phyloP scores from a whole-genome alignment of 2,329 filamentous ascomycete genomes.

The Emergomyces pasteurianus region DNA sequence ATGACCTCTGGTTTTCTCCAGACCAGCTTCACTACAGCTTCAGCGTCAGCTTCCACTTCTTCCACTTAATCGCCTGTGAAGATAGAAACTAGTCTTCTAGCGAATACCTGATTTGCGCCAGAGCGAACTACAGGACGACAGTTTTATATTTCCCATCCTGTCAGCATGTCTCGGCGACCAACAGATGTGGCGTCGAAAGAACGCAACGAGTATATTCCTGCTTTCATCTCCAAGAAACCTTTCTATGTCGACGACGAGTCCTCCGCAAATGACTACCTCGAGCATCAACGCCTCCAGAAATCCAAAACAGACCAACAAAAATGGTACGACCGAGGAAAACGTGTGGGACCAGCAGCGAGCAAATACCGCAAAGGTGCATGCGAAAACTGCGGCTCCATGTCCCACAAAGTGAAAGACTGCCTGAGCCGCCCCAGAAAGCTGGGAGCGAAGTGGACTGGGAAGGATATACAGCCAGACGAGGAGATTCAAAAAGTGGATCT shows the following conservation, averaged over 20 bases:
- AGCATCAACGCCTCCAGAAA: constrained; percentile 82
- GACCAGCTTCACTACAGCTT: background rate
- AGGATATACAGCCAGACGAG: constrained; percentile 88
- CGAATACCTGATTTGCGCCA: background rate
- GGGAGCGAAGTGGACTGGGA: constrained; percentile 84
- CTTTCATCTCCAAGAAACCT: constrained; percentile 94
- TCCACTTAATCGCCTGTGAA: background rate
- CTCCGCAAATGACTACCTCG: constrained; percentile 73
- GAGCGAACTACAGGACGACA: background rate
- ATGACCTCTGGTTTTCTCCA: too few relatives aligned
- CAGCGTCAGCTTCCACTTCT: background rate
- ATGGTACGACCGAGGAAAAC: constrained; percentile 90
- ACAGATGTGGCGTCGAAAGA: constrained; percentile 55
- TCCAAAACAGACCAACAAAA: constrained; percentile 53
- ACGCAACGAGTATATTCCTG: constrained; percentile 96
- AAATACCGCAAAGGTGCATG: constrained; percentile 97
- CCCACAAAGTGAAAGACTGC: constrained; percentile 91
- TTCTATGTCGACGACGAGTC: constrained; percentile 81
- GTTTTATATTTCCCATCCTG: background rate
- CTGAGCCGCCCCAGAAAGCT: constrained; percentile 76
- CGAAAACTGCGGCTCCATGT: constrained; percentile 96
- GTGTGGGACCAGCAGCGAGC: constrained; percentile 73
- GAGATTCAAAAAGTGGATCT: constrained; percentile 71
- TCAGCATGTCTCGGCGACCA: constrained; percentile 36
- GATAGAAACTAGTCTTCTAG: background rate